Conservation (phyloP, 2,329 filamentous ascomycete species). For the Microdochium paspali region DNA sequence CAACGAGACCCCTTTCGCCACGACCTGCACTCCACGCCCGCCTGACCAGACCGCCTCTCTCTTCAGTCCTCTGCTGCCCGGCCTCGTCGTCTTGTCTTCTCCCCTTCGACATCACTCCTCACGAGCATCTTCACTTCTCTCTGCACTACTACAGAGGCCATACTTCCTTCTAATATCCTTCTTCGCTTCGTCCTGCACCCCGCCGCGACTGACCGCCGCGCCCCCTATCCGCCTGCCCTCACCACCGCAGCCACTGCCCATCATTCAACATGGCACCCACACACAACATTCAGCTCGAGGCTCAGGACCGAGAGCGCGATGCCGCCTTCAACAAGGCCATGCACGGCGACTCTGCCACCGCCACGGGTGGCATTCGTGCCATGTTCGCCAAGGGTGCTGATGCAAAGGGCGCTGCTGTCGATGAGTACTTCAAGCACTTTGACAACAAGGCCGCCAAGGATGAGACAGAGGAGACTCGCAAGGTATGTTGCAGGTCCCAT, state of each 20-base stretch:
- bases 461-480: conserved; percentile 76
- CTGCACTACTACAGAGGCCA: neutral
- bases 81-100: neutral
- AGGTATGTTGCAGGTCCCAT: conserved; percentile 41
- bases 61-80: neutral
- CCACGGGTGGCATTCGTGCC: conserved; percentile 65
- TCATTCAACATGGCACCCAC: conserved; percentile 32
- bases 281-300: conserved; percentile 55
- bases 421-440: conserved; percentile 96
- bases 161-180: neutral
- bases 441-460: conserved; percentile 70
- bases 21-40: neutral
- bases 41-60: neutral
- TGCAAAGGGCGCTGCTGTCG: conserved; percentile 72
- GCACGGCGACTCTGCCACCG: conserved; percentile 64
- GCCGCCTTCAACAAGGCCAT: conserved; percentile 83
- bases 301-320: conserved; percentile 77
- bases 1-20: conserved; percentile 1
- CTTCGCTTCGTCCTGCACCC: neutral
- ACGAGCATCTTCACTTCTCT: neutral
- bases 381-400: conserved; percentile 73
- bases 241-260: neutral
- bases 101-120: neutral
- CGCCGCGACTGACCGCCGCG: neutral
- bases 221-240: neutral